Evolutionary conservation across 2,329 filamentous ascomycete genomes (phyloP).

Genomic region (Trichoderma guizhouense): DNA sequence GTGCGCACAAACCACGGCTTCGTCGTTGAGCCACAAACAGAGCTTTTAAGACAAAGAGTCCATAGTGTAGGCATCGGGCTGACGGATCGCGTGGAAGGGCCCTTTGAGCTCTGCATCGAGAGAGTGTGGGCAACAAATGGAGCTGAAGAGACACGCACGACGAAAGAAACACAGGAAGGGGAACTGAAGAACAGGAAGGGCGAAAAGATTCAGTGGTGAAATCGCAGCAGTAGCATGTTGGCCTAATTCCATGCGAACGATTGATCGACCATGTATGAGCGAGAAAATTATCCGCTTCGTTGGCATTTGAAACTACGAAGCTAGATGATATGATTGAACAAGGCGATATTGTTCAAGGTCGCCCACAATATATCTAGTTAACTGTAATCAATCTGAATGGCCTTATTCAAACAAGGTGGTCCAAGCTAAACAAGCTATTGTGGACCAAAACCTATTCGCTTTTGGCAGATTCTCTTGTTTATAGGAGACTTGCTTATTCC

Average conservation of each 20-base stretch:
- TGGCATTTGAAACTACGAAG: not conserved
- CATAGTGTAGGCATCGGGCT: constrained; percentile 81
- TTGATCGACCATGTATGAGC: not conserved
- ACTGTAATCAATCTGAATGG: not conserved
- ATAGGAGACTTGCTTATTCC: too few species aligned
- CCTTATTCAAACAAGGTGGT: not conserved
- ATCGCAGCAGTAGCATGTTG: not conserved
- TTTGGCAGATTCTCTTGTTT: too few species aligned
- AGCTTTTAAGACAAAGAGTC: constrained; percentile 83
- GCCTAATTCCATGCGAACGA: not conserved
- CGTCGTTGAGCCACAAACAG: constrained; percentile 88
- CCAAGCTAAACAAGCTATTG: not conserved
- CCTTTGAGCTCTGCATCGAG: constrained; percentile 83
- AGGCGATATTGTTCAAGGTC: not conserved
- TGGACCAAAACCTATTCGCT: too few species aligned
- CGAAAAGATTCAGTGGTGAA: constrained; percentile 38
- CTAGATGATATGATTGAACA: not conserved
- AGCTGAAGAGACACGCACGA: constrained; percentile 25
- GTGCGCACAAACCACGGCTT: constrained; percentile 91
- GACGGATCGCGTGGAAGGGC: constrained; percentile 83
- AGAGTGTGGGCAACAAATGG: constrained; percentile 86
- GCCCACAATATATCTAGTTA: not conserved
- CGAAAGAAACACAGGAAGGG: constrained; percentile 24
- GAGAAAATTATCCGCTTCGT: not conserved
- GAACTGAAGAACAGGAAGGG: constrained; percentile 38